Evolutionary conservation across 257 asterid genomes (phyloP), one percentile per base, ranked within the genome.

Genomic region (Primulina eburnea): DNA sequence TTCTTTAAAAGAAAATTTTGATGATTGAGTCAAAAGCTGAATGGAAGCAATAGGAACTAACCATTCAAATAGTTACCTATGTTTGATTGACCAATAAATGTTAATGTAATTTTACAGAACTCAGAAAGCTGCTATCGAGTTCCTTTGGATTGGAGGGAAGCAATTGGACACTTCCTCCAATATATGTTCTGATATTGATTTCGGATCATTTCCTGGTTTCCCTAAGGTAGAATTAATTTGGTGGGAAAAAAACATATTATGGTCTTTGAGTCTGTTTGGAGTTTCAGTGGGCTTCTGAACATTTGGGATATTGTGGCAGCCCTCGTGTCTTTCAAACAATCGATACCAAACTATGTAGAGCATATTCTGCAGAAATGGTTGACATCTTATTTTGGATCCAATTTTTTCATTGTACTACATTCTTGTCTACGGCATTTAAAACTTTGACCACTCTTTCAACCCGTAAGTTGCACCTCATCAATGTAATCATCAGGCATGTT

Each of bases 81-180:
- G 52, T 59, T 73, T 35, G 60, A 32, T 4, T 76, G 73, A 71
- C 60, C 40, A 21, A 26, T 37, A 52, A 10, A 32, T 56, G 50
- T 59, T 62, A 60, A 65, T 75, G 16, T 68, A 28, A 29, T 1
- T 66, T 70, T 21, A 21, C 89, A 90, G 97, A 82, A 72, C 86
- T 37, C 86, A 76, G 62, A 91, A 71, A 78, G 91, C 95, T 72
- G 88, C 92, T 34, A 73, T 94, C 24, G 97, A 89, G 71, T 94
- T 84, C 72, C 81, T 86, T 68, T 90, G 96, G 97, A 83, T 89
- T 69, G 99, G 97, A 72, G 97, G 97, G 73, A 97, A 93, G 80
- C 95, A 89, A 71, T 75, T 87, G 79, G 90, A 82, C 81, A 67
- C 72, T 69, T 76, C 82, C 61, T 26, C 81, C 56, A 14, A 60